Evolutionary conservation across 768 basidiomycete genomes (phyloP), one percentile per base, ranked within the genome.

Genomic region (Tulasnella sp.): DNA sequence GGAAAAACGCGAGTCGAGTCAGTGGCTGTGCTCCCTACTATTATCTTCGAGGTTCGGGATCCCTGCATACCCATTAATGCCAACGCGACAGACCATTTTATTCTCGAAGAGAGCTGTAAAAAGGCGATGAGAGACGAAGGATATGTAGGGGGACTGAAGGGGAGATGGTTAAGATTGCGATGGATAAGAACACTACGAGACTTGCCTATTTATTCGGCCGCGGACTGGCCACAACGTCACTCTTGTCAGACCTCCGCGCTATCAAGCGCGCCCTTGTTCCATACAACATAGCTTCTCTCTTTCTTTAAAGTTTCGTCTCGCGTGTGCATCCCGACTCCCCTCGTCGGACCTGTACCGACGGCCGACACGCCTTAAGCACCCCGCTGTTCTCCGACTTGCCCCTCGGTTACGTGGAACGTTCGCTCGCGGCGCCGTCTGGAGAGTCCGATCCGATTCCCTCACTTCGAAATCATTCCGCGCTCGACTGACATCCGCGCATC

Each of bases 121-220:
- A 60, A 31, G 3, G 58, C 8, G 37, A 37, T 37, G n/a, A 60
- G 31, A 60, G 58, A 31, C 24, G n/a, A 28, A n/a, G 1, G 0
- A 60, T 8, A 16, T 14, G 58, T 8, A 31, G 31, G 58, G 58
- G 31, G 58, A 31, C 24, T 7, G 58, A 16, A 60, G 58, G 6
- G 58, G 58, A 31, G 58, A 60, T 60, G 58, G 58, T 60, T 16
- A 31, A 60, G 58, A 60, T 60, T 60, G 58, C 58, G 58, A 60
- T 60, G 58, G 58, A 60, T 60, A 60, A 60, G 58, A 60, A 7
- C 6, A 7, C 8, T 5, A n/a, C 1, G 58, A 60, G 58, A n/a
- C 58, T 42, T 42, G 42, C 9, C 58, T 60, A 60, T 60, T 60
- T 60, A 60, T 60, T 60, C 58, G 58, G 58, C 58, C 58, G 58